phyloP scores from a whole-genome alignment of 2,329 filamentous ascomycete genomes.

The Trichoderma guizhouense region DNA sequence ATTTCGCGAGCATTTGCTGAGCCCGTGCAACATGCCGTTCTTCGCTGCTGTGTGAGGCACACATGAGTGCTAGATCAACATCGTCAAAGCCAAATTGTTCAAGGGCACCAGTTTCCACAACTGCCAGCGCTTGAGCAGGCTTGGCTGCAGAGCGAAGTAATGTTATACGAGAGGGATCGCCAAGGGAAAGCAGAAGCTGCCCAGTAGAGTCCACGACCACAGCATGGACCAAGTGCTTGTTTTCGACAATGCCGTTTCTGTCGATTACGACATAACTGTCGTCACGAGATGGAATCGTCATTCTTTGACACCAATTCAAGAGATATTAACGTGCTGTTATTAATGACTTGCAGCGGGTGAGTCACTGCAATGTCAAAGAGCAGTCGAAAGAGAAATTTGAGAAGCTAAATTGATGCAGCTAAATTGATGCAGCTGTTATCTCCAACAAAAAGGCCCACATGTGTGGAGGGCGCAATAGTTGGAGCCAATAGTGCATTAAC shows the following conservation, averaged over 20 bases:
- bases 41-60: slow-evolving; percentile 46
- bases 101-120: slow-evolving; percentile 40
- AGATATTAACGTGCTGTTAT: background rate
- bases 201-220: slow-evolving; percentile 39
- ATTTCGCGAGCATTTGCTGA: slow-evolving; percentile 36
- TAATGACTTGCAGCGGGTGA: background rate
- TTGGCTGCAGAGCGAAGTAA: slow-evolving; percentile 46
- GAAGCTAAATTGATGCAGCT: background rate
- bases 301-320: background rate
- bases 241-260: slow-evolving; percentile 41
- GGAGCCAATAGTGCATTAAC: background rate
- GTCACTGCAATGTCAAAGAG: background rate
- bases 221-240: slow-evolving; percentile 42
- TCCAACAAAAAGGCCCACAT: background rate
- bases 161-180: slow-evolving; percentile 41
- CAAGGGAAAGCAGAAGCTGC: slow-evolving; percentile 37
- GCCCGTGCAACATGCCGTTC: slow-evolving; percentile 38
- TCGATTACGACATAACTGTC: slow-evolving; percentile 31
- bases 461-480: background rate
- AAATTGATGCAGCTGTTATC: background rate
- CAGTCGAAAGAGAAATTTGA: background rate
- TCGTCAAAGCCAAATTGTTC: slow-evolving; percentile 37
- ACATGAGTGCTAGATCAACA: slow-evolving; percentile 44
- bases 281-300: background rate
- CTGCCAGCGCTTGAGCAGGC: slow-evolving; percentile 42